A percentile compares a stretch with the other conserved stretches of the same genome.
phyloP scores from a whole-genome alignment of 306 rosid species.

The Trifolium subterraneum region DNA sequence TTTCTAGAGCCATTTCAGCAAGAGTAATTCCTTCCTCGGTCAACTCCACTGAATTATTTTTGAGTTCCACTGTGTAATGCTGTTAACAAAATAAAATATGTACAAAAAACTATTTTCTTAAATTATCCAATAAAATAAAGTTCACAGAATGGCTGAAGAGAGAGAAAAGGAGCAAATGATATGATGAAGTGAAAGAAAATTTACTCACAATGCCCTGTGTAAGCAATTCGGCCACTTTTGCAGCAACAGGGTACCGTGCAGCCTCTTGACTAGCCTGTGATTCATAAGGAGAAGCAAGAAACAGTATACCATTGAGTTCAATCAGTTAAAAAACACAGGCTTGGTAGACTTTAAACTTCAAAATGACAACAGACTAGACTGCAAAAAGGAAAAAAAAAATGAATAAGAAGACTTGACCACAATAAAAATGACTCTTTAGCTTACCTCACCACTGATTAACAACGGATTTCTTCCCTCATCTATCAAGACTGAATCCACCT shows the following conservation, averaged over 20 bases:
- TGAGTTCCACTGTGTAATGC: slow-evolving; percentile 92
- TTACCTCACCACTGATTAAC: slow-evolving; percentile 96
- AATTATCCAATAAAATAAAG: slow-evolving; percentile 33
- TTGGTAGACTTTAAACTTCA: neutral
- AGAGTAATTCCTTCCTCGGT: slow-evolving; percentile 96
- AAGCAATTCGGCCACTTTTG: slow-evolving; percentile 95
- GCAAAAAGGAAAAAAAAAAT: slow-evolving; percentile 8
- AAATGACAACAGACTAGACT: neutral
- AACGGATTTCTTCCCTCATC: slow-evolving; percentile 98
- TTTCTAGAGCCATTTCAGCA: slow-evolving; percentile 96
- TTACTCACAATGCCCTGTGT: slow-evolving; percentile 70
- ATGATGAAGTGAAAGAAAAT: slow-evolving; percentile 38
- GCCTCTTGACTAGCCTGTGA: slow-evolving; percentile 92
- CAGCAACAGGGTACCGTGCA: slow-evolving; percentile 94
- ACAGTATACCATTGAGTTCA: slow-evolving; percentile 14
- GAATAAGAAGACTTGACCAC: slow-evolving; percentile 23
- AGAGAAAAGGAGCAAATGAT: slow-evolving; percentile 34
- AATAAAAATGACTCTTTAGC: slow-evolving; percentile 12
- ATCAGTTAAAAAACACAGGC: slow-evolving; percentile 19
- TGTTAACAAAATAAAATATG: slow-evolving; percentile 51
- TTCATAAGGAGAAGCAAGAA: slow-evolving; percentile 48
- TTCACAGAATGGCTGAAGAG: slow-evolving; percentile 31
- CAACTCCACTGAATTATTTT: slow-evolving; percentile 91
- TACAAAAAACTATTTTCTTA: slow-evolving; percentile 24
- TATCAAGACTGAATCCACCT: slow-evolving; percentile 94